Conservation (phyloP, 192 early-diverging fungal species). For the Backusella australiensis region DNA sequence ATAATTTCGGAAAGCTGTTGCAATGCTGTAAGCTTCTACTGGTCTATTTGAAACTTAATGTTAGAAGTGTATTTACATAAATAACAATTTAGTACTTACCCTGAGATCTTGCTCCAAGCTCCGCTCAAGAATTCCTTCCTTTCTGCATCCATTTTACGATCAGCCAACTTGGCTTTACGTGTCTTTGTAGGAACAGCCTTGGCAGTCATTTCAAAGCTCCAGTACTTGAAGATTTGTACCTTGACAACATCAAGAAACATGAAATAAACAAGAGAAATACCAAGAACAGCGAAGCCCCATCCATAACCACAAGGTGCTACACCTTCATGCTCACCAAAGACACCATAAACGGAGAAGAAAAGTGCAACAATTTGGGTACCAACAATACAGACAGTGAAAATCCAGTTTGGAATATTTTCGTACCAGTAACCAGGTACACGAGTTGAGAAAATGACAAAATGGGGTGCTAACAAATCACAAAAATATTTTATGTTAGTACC, state of each 20-base stretch:
- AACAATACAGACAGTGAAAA: slow-evolving; percentile 78
- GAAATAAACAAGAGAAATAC: slow-evolving; percentile 76
- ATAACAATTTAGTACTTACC: neutral
- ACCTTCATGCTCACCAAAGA: slow-evolving; percentile 58
- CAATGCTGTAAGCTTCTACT: slow-evolving; percentile 22
- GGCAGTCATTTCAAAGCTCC: slow-evolving; percentile 91
- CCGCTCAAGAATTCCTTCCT: neutral
- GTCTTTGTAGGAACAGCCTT: slow-evolving; percentile 70
- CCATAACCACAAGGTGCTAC: slow-evolving; percentile 65
- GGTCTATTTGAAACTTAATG: slow-evolving; percentile 9
- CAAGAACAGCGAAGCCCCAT: slow-evolving; percentile 73
- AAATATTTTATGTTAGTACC: neutral
- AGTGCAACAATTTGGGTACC: slow-evolving; percentile 91
- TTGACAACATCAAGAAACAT: slow-evolving; percentile 89
- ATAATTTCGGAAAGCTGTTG: slow-evolving; percentile 18
- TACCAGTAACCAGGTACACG: slow-evolving; percentile 85
- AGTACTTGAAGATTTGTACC: slow-evolving; percentile 75
- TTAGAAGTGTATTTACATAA: neutral
- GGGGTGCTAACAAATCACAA: slow-evolving; percentile 34
- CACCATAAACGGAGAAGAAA: slow-evolving; percentile 71
- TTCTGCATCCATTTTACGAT: slow-evolving; percentile 35
- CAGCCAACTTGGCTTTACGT: slow-evolving; percentile 59
- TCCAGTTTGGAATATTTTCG: slow-evolving; percentile 77
- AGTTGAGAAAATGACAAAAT: slow-evolving; percentile 96
- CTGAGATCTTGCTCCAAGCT: slow-evolving; percentile 3